Evolutionary conservation across 768 basidiomycete genomes (phyloP), one percentile per base, ranked within the genome.

Genomic region (Tulasnella sp.): DNA sequence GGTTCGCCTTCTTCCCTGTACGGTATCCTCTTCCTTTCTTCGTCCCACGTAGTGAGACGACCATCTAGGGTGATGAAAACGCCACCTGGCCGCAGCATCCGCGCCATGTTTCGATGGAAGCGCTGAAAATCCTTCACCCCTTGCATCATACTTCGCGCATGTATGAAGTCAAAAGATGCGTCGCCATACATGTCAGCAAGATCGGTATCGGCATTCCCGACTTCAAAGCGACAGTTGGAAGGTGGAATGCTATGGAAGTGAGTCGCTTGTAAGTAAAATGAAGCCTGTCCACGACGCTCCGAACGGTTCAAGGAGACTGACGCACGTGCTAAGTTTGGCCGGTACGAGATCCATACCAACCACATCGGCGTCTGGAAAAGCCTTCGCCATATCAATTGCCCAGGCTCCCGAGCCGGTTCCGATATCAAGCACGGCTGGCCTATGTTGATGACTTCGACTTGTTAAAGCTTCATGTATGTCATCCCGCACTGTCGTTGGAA

Each of bases 331-430:
- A 1, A 44, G 14, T 29, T 69, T 69, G 26, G 41, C 42, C 0
- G 42, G 68, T 1, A 37, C 68, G 19, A 69, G 29, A 26, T 69
- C 68, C 42, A 69, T 32, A 22, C 68, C 68, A n/a, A 69, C 42
- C 17, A 69, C 68, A 5, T 52, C 29, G 4, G 35, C 44, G 44
- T 69, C 22, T 0, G 68, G 68, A 42, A 69, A 69, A 1, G 35
- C 34, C 32, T 36, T 41, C 4, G 41, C 68, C 68, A 69, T 69
- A 1, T 69, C 68, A 1, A 69, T 69, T 16, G 40, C 40, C 71
- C 71, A 72, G 12, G 39, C 35, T 11, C 71, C 71, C 16, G 71
- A 72, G 3, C 71, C 71, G 1, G 71, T 72, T 36, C 71, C 71
- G 26, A 72, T 65, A 65, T 72, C 71, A 17, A 72, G 34, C 12